Conservation (phyloP, 495 filamentous ascomycete species). For the Xeromyces bisporus region DNA sequence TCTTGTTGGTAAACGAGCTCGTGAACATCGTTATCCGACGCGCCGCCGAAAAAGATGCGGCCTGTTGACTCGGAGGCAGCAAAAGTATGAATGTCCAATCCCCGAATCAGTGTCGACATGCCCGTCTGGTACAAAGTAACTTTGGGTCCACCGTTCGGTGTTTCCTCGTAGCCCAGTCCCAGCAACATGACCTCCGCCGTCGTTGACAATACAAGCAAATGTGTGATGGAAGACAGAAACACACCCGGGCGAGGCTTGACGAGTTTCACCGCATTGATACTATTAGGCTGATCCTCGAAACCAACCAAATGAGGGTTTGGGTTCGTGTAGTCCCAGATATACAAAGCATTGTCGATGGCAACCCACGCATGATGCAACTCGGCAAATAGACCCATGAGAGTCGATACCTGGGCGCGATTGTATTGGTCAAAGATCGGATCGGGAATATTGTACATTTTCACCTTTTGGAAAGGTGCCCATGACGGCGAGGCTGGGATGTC, state of each 20-base stretch:
- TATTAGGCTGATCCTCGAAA: slow-evolving; percentile 74
- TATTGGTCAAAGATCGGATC: slow-evolving; percentile 79
- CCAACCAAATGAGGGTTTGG: slow-evolving; percentile 78
- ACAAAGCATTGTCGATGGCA: slow-evolving; percentile 84
- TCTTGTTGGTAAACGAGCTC: slow-evolving; percentile 93
- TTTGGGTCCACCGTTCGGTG: slow-evolving; percentile 43
- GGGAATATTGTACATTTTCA: slow-evolving; percentile 68
- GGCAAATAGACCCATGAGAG: slow-evolving; percentile 83
- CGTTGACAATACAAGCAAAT: slow-evolving; percentile 79
- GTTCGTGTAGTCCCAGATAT: slow-evolving; percentile 92
- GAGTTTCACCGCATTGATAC: slow-evolving; percentile 70
- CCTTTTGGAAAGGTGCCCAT: slow-evolving; percentile 80
- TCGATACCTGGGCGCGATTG: slow-evolving; percentile 65
- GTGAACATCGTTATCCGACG: slow-evolving; percentile 65
- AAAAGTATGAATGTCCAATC: slow-evolving; percentile 56
- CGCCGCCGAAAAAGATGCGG: slow-evolving; percentile 83
- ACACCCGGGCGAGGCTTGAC: slow-evolving; percentile 62
- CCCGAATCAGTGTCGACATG: slow-evolving; percentile 57
- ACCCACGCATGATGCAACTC: slow-evolving; percentile 91
- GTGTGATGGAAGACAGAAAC: slow-evolving; percentile 67
- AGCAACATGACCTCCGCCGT: slow-evolving; percentile 66
- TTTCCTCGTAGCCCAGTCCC: slow-evolving; percentile 49
- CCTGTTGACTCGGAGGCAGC: slow-evolving; percentile 59
- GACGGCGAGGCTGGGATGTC: slow-evolving; percentile 47
- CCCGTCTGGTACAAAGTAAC: slow-evolving; percentile 69